Evolutionary conservation across 371 early-diverging fungal genomes (phyloP).

Genomic region (Choanephora cucurbitarum): DNA sequence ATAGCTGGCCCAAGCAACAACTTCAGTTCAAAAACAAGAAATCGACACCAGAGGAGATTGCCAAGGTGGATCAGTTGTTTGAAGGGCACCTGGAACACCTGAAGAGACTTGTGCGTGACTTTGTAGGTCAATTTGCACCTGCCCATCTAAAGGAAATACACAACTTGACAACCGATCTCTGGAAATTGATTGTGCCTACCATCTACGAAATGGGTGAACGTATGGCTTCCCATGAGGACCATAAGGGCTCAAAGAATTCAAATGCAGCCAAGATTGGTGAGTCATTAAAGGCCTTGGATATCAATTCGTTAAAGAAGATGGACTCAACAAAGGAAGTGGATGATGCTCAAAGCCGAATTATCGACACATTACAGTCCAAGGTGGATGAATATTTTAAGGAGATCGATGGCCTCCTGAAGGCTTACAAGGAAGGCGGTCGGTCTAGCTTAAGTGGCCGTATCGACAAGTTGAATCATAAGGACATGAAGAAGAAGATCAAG

Average conservation of each 20-base stretch:
- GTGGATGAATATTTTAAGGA: constrained; percentile 41
- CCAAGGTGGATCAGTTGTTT: constrained; percentile 58
- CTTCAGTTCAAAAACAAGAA: constrained; percentile 29
- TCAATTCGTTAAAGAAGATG: constrained; percentile 12
- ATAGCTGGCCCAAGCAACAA: constrained; percentile 28
- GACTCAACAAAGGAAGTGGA: constrained; percentile 35
- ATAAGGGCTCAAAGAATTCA: constrained; percentile 7
- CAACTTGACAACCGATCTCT: constrained; percentile 33
- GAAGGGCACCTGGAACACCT: constrained; percentile 48
- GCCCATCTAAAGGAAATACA: constrained; percentile 30
- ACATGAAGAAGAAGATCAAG: constrained; percentile 63
- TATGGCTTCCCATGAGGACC: constrained; percentile 23
- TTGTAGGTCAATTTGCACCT: constrained; percentile 33
- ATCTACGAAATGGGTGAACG: constrained; percentile 45
- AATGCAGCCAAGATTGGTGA: constrained; percentile 4
- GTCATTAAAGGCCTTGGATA: constrained; percentile 7
- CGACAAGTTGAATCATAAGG: constrained; percentile 67
- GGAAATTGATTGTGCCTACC: constrained; percentile 42
- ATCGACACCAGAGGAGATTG: constrained; percentile 29
- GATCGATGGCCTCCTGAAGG: constrained; percentile 46
- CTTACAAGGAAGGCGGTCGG: constrained; percentile 48
- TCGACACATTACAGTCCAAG: constrained; percentile 25
- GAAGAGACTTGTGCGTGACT: constrained; percentile 14
- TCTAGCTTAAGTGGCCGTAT: constrained; percentile 55
- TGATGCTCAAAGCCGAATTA: constrained; percentile 34